These are phyloP conservation scores for Pseudogymnoascus sp. DNA, from an alignment of 2,329 filamentous ascomycete species.

Conservation along the genomic window DNA sequence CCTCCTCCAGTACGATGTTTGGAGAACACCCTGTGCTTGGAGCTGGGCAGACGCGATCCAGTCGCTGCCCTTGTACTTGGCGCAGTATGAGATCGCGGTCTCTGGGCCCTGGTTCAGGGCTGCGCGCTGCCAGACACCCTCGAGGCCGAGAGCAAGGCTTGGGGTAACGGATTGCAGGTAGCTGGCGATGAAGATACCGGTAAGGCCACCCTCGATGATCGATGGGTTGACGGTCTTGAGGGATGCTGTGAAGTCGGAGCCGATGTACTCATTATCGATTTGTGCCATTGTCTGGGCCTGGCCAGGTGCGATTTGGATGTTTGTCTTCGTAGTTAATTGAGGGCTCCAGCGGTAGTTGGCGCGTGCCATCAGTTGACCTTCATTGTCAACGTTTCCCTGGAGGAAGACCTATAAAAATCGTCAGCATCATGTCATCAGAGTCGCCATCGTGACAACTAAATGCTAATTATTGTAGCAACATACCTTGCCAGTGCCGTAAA, in stretches of 20 bases:
- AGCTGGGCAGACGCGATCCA: constrained; percentile 91
- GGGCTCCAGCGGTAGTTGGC: constrained; percentile 89
- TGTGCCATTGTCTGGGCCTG: constrained; percentile 79
- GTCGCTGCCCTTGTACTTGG: constrained; percentile 80
- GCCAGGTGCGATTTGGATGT: constrained; percentile 73
- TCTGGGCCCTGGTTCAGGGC: constrained; percentile 82
- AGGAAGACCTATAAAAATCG: constrained; percentile 63
- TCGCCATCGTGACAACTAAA: not conserved
- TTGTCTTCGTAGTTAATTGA: constrained; percentile 74
- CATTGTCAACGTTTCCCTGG: constrained; percentile 92
- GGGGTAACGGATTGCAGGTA: constrained; percentile 92
- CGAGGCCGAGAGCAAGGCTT: constrained; percentile 75
- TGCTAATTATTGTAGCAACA: constrained; percentile 25
- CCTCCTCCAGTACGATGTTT: constrained; percentile 87
- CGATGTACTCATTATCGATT: constrained; percentile 91
- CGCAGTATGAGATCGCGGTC: constrained; percentile 80
- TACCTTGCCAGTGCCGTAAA: constrained; percentile 91
- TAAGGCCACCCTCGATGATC: constrained; percentile 79
- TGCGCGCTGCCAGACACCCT: constrained; percentile 87
- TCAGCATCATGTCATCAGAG: constrained; percentile 16
- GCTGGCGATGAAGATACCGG: constrained; percentile 90
- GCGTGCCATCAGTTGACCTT: constrained; percentile 75
- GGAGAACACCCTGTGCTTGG: constrained; percentile 70
- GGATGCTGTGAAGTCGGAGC: constrained; percentile 84
- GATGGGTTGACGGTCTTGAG: constrained; percentile 96